A percentile compares a stretch with the other conserved stretches of the same genome.
phyloP scores from a whole-genome alignment of 2,329 filamentous ascomycete genomes.

The Colletotrichum lentis region DNA sequence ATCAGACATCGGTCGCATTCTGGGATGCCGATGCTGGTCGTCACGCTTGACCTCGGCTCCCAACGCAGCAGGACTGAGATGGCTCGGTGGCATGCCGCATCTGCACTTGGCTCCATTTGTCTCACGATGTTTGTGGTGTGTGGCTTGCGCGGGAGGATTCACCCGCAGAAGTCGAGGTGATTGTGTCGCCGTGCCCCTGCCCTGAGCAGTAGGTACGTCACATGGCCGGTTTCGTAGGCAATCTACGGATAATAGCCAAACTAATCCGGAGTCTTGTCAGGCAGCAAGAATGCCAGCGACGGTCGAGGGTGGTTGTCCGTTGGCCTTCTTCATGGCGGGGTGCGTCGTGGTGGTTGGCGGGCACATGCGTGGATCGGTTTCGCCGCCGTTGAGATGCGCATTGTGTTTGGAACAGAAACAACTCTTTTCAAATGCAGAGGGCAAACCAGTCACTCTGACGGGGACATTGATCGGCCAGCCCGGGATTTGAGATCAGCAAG shows the following conservation, averaged over 20 bases:
- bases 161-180: not conserved
- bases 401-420: not conserved
- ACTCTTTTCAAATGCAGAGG: not conserved
- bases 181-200: not conserved
- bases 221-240: not conserved
- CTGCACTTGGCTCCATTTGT: not conserved
- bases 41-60: not conserved
- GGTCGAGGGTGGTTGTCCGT: conserved; percentile 15
- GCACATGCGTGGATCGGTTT: conserved; percentile 3
- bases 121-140: too few species aligned
- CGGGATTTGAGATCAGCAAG: not conserved
- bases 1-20: conserved; percentile 18
- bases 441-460: too few species aligned
- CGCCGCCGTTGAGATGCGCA: not conserved
- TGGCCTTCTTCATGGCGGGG: conserved; percentile 7
- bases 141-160: conserved; percentile 20
- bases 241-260: too few species aligned
- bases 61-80: too few species aligned
- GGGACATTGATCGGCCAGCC: conserved; percentile 7
- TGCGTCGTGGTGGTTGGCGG: conserved; percentile 5
- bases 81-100: not conserved
- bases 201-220: conserved; percentile 14
- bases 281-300: not conserved
- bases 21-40: conserved; percentile 2
- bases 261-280: not conserved